Conservation (phyloP, 2,329 filamentous ascomycete species). For the Pyricularia sp. region DNA sequence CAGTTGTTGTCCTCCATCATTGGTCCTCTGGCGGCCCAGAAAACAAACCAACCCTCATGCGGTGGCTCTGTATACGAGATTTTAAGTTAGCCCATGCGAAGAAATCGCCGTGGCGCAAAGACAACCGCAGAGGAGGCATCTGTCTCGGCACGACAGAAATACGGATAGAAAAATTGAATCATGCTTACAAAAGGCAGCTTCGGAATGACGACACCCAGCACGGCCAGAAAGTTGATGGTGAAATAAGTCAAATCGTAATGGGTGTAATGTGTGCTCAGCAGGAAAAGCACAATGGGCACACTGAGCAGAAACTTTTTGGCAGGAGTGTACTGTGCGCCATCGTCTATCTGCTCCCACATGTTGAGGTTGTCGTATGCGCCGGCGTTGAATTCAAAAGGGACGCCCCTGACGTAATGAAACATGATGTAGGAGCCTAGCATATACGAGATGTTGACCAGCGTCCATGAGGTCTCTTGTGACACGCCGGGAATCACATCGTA, state of each 20-base stretch:
- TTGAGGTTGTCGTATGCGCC: slow-evolving; percentile 99
- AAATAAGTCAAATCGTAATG: slow-evolving; percentile 98
- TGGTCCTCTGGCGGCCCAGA: slow-evolving; percentile 57
- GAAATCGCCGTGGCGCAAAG: background rate
- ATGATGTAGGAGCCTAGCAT: slow-evolving; percentile 99
- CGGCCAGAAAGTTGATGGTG: slow-evolving; percentile 90
- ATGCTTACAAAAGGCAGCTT: slow-evolving; percentile 86
- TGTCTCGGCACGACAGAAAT: background rate
- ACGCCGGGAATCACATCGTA: slow-evolving; percentile 95
- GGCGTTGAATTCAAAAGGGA: slow-evolving; percentile 97
- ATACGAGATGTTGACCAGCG: slow-evolving; percentile 95
- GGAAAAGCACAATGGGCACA: slow-evolving; percentile 88
- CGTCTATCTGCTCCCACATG: slow-evolving; percentile 99
- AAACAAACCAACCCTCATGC: slow-evolving; percentile 68
- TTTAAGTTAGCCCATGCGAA: slow-evolving; percentile 14
- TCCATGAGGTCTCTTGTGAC: slow-evolving; percentile 98
- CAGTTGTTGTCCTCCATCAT: background rate
- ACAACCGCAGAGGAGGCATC: slow-evolving; percentile 15
- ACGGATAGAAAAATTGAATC: slow-evolving; percentile 17
- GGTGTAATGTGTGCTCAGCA: slow-evolving; percentile 97
- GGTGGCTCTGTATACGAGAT: slow-evolving; percentile 51
- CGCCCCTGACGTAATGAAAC: slow-evolving; percentile 98
- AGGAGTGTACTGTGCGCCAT: slow-evolving; percentile 95
- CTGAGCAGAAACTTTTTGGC: slow-evolving; percentile 96
- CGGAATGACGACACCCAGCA: slow-evolving; percentile 86